Base-by-base conservation (phyloP, 805 yeast species). In the Candida sithepensis region DNA sequence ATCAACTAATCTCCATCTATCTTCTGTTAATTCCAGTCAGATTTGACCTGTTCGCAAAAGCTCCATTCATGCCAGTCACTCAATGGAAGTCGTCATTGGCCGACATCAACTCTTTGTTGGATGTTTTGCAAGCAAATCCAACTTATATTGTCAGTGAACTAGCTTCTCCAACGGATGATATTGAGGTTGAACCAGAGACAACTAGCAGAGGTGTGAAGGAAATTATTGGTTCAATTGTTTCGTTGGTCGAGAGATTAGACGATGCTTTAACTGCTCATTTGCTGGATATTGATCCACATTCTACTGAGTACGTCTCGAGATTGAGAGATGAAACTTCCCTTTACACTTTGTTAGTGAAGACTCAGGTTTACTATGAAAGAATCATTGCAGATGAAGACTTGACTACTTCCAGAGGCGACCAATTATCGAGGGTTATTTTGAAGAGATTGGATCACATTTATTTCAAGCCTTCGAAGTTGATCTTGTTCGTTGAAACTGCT, bases 381-480 rank as follows among this genome's bases (percentile, higher is more conserved):
- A 78, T 78, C 45, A 71, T 79, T 49, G 72, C 82, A 36, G 70
- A 70, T 46, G 63, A 57, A 21, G 70, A 67, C 53, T 60, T 66
- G 36, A 65, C 69, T 21, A 79, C 77, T 53, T 53, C 69, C 10
- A 67, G 73, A 55, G 74, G 78, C 56, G 82, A 77, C 58, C 83
- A 80, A 58, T 73, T 87, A 56, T 79, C 87, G 24, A 81, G 98
- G 67, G 77, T 89, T 42, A 74, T 89, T 41, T 74, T 84, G 45
- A 84, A 94, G 65, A 82, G 99, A 72, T 73, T 94, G 60, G 97
- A 92, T 61, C 96, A 88, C 70, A 77, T 94, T 52, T 94, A 94
- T 74, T 94, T 82, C 82, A 94, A 94, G 73, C 92, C 97, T 33
- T 77, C 78, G 48, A 79, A 78, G 53, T 81, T 94, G 55, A 84